Evolutionary conservation across 305 asterid genomes (phyloP).

Genomic region (Solanum chacoense): DNA sequence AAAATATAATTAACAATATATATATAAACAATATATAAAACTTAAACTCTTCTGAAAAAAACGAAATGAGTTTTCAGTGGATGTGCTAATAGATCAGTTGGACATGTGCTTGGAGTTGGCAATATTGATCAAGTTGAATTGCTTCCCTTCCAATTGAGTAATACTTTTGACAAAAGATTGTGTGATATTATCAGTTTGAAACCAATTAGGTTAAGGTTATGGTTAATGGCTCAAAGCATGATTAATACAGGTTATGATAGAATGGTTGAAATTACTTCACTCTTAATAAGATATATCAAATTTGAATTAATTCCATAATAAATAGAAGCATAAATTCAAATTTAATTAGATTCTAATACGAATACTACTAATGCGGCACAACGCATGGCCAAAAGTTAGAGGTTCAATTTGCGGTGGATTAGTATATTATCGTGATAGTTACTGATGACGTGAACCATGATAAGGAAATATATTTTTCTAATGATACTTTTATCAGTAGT

Average conservation of each 20-base stretch:
- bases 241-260: neutral
- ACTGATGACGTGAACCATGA: neutral
- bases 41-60: neutral
- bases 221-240: neutral
- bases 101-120: neutral
- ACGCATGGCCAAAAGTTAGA: neutral
- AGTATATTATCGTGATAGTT: neutral
- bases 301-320: too few relatives aligned
- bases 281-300: neutral
- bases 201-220: neutral
- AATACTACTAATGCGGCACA: neutral
- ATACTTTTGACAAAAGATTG: neutral
- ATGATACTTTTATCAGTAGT: neutral
- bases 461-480: neutral
- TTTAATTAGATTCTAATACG: neutral
- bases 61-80: neutral
- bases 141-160: neutral
- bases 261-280: neutral
- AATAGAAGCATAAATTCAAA: rapidly evolving
- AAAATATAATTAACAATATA: neutral
- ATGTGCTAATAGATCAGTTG: neutral
- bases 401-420: neutral
- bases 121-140: neutral
- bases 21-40: neutral
- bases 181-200: neutral